Evolutionary conservation across 805 yeast genomes (phyloP), one percentile per base, ranked within the genome.

Genomic region (Nakazawaea sp.): DNA sequence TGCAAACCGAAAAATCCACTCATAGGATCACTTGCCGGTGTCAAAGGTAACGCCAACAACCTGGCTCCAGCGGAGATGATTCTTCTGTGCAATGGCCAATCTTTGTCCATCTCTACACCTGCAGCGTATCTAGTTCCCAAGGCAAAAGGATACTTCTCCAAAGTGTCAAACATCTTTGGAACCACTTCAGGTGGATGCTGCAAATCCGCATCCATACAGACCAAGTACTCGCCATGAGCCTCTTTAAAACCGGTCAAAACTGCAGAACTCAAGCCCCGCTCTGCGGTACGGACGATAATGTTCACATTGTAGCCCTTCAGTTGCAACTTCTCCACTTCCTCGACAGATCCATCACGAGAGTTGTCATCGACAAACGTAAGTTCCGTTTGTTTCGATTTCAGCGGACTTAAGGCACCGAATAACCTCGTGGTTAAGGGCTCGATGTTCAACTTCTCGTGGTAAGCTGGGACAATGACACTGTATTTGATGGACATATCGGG

Each of bases 141-240:
- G 17, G 60, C 72, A 38, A 69, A 69, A 19, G 74, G 65, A 42
- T 61, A 61, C 5, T 50, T 50, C 49, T 58, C 60, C 43, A 70
- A 49, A 7, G 62, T 51, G 35, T 62, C 59, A 32, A 70, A 55
- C 41, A 70, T 50, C 21, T 56, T 61, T 35, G 75, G 75, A 8
- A 68, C 73, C 39, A 61, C 56, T 48, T 70, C 75, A 23, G 75
- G 75, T 30, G 75, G 75, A 47, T 70, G 75, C 51, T 69, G 72
- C 38, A 69, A 56, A 50, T 69, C 75, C 18, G 75, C 75, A 50
- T 69, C 75, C 75, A 69, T 69, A 47, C 75, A 69, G 28, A 69
- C 56, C 39, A 69, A 45, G 44, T 67, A 65, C 33, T 65, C 62
- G 46, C 75, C 75, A 37, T 64, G 52, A 20, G 71, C 64, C 35